Conservation (phyloP, 805 yeast species). For the Brettanomyces anomalus region DNA sequence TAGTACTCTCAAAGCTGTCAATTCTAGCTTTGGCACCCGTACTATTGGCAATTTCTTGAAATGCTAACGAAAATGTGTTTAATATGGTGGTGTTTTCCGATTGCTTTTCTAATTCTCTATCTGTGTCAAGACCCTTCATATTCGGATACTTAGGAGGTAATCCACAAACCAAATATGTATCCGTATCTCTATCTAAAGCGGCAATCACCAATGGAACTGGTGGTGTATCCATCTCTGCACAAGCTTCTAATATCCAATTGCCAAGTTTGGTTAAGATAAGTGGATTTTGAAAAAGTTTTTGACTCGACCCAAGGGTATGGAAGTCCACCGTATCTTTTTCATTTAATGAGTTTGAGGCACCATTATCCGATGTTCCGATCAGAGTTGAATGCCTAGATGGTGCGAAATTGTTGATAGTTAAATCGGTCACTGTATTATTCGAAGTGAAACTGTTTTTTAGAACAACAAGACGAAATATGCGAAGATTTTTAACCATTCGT, state of each 20-base stretch:
- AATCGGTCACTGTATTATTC: constrained; percentile 11
- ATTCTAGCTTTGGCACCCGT: constrained; percentile 86
- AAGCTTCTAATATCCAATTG: constrained; percentile 82
- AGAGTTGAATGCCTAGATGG: constrained; percentile 4
- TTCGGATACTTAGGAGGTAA: constrained; percentile 73
- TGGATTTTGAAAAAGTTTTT: constrained; percentile 75
- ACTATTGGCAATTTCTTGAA: constrained; percentile 75
- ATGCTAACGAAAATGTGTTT: constrained; percentile 84
- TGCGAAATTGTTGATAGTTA: constrained; percentile 8
- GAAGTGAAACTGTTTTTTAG: constrained; percentile 55
- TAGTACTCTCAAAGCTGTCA: constrained; percentile 91
- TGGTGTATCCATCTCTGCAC: constrained; percentile 66
- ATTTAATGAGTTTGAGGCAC: constrained; percentile 7
- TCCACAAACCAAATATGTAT: constrained; percentile 82
- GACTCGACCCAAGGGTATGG: constrained; percentile 45
- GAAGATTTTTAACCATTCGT: constrained; percentile 65
- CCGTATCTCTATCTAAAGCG: constrained; percentile 60
- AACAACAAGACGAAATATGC: constrained; percentile 79
- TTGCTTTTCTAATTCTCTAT: constrained; percentile 19
- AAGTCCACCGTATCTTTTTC: constrained; percentile 24
- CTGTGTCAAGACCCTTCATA: constrained; percentile 24
- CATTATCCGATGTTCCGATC: constrained; percentile 2
- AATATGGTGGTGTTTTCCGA: constrained; percentile 38
- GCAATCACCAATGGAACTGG: constrained; percentile 82
- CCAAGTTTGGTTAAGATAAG: constrained; percentile 78